A percentile compares a stretch with the other conserved stretches of the same genome.
Evolutionary conservation across 2,329 filamentous ascomycete species (phyloP).

Genomic region (Colletotrichum sp.): DNA sequence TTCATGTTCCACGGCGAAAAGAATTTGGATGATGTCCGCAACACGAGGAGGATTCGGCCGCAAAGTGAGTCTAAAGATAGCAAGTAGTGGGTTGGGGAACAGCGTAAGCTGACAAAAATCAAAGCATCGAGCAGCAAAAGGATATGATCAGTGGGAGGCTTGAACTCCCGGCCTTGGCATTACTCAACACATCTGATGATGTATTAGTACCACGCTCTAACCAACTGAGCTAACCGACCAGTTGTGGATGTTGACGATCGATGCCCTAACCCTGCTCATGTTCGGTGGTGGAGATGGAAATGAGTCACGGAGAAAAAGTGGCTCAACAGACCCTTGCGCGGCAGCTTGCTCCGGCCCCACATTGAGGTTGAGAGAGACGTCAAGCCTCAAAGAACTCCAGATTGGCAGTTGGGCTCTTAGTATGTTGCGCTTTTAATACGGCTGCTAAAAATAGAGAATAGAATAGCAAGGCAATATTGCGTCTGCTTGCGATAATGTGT

Average conservation of each 20-base stretch:
- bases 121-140: not conserved
- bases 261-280: not conserved
- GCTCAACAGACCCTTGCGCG: not conserved
- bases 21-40: not conserved
- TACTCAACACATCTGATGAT: constrained; percentile 4
- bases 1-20: not conserved
- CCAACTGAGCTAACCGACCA: constrained; percentile 21
- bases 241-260: fast-evolving
- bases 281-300: not conserved
- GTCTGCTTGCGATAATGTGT: not conserved
- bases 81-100: not conserved
- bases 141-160: constrained; percentile 18
- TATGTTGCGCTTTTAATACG: not conserved
- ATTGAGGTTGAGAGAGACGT: not conserved
- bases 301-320: not conserved
- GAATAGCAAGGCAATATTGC: not conserved
- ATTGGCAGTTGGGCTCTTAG: not conserved
- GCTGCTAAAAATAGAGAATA: not conserved
- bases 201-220: constrained; percentile 23
- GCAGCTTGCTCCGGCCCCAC: not conserved
- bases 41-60: not conserved
- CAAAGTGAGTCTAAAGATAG: not conserved
- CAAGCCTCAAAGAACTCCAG: not conserved
- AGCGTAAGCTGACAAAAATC: not conserved
- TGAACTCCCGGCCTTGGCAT: constrained; percentile 22